Evolutionary conservation across 176 grass and related monocot species (phyloP), one percentile per base, ranked within the genome.

Genomic region (Dendrocalamus sinicus): DNA sequence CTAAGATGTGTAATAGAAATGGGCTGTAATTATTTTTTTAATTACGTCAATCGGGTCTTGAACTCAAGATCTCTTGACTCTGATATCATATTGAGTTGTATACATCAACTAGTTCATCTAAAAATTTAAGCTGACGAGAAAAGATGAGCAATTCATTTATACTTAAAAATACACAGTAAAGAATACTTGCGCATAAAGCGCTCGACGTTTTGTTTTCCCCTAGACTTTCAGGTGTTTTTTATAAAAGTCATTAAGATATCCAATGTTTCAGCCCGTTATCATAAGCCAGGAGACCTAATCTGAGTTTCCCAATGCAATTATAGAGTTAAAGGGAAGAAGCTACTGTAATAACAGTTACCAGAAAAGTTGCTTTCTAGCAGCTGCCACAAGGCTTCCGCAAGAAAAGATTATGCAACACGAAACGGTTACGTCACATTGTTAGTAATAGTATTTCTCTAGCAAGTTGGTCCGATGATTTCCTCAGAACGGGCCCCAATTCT

Each of bases 61-160:
- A 46, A 46, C 9, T 46, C 0, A 46, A 11, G 0, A 35, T 0
- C 2, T 35, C 0, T 35, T 35, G 32, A 4, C 3, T 35, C 0
- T 35, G 3, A 35, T 32, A 32, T 2, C 2, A 2, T 32, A 45
- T 37, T 37, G 4, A 37, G 35, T 39, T 39, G 37, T 5, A 39
- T 39, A 0, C 0, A 39, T 0, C 0, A 39, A 39, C 5, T 0
- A 5, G 4, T 39, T 39, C 5, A 39, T 0, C 0, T 39, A 5
- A 39, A 39, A 39, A 0, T 5, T 39, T 39, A 39, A 39, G 5
- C 0, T 6, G 4, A 5, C 0, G 0, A 39, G 37, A 5, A 39
- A 39, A 39, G 5, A 39, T 5, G 0, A 0, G 6, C 0, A 39
- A 5, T 39, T 6, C 0, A 39, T 5, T 39, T 39, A 39, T 39